Evolutionary conservation across 2,329 filamentous ascomycete species (phyloP), one percentile per base, ranked within the genome.

Genomic region (Colletotrichum limetticola): DNA sequence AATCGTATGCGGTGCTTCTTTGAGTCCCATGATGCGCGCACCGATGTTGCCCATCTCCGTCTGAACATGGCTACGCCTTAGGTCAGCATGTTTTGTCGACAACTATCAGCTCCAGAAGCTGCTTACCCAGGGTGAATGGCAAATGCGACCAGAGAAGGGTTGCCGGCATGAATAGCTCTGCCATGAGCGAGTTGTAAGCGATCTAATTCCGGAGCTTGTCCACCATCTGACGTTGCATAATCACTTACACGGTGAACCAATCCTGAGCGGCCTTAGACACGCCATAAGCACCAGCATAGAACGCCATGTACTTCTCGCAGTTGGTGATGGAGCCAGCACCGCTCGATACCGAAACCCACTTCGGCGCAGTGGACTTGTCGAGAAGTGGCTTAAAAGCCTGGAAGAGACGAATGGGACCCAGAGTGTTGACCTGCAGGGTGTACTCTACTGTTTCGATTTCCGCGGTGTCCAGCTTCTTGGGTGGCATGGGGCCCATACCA

Each of bases 11-110:
- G 82, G 79, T 0, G 84, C 83, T 53, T 80, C 71, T 1, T 77
- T 67, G 3, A 83, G 59, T 0, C 82, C 83, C 11, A 79, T 60
- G 0, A 53, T 61, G 59, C 78, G 73, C 0, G 84, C 83, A 42
- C 79, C 82, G 0, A 60, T 67, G 68, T 83, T 82, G 0, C 85
- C 85, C 78, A 85, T 83, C 5, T 82, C 83, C 0, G 85, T 86
- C 71, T 84, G 80, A 0, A 85, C 82, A 76, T 82, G 83, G 2
- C 79, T 80, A n/a, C 24, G 35, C 24, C 22, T 49, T 1, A 30
- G 26, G 22, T 14, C 30, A 52, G 32, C 26, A 61, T 66, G 28
- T 66, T 58, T 26, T 35, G 11, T 19, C 26, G 1, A 9, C 2
- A 24, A 4, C 35, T 8, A 0, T 24, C 22, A 35, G 5, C 9